Percentiles rank a stretch among this genome's conserved stretches.
These are phyloP conservation scores for Leishmania major DNA, from an alignment of 208 protist species.

Conservation along the genomic window DNA sequence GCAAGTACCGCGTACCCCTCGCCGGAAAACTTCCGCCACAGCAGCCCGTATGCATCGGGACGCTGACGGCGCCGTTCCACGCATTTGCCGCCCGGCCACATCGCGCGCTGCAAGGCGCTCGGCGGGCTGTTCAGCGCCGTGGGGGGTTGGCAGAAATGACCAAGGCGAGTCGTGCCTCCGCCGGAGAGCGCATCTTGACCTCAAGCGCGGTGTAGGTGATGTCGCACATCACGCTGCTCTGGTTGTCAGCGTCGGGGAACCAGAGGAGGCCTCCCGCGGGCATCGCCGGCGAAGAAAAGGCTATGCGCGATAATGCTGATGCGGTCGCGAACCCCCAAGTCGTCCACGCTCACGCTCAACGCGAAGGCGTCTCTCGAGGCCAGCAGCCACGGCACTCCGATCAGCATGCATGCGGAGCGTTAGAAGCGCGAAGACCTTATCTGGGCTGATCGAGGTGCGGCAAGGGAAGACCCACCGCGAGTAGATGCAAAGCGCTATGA, in stretches of 20 bases:
- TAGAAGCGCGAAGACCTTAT: conserved; percentile 57
- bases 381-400: conserved; percentile 59
- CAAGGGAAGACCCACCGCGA: conserved; percentile 61
- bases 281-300: conserved; percentile 20
- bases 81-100: conserved; percentile 47
- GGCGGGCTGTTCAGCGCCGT: conserved; percentile 60
- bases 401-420: conserved; percentile 49
- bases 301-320: conserved; percentile 54
- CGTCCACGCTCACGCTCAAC: conserved; percentile 55
- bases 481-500: conserved; percentile 67
- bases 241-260: conserved; percentile 23
- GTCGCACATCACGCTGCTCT: conserved; percentile 39
- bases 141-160: conserved; percentile 53
- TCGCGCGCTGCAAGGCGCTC: conserved; percentile 42
- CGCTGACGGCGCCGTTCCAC: conserved; percentile 41
- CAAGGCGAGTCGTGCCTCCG: conserved; percentile 46
- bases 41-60: conserved; percentile 46
- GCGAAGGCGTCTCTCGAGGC: conserved; percentile 56
- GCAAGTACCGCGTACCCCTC: conserved; percentile 26
- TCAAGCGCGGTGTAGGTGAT: conserved; percentile 58
- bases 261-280: conserved; percentile 21
- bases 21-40: conserved; percentile 26
- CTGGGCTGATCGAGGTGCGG: conserved; percentile 33
- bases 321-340: conserved; percentile 47
- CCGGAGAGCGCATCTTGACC: conserved; percentile 42